Conservation (phyloP, 2,329 filamentous ascomycete genomes). For the Diplodia scrobiculata region DNA sequence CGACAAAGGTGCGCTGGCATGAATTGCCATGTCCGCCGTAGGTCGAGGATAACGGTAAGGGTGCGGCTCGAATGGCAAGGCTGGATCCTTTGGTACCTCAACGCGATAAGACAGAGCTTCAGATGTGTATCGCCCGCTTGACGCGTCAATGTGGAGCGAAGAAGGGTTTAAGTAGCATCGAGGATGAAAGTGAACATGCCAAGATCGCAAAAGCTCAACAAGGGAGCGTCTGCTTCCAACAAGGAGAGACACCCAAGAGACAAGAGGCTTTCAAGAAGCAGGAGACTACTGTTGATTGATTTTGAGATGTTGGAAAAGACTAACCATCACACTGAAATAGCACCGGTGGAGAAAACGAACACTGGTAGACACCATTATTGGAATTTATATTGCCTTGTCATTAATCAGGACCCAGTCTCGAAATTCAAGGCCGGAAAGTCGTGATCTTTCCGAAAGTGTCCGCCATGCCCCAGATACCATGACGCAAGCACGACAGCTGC, state of each 20-base stretch:
- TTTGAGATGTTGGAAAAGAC: no score
- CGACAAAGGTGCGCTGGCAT: no score
- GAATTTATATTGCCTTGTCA: not conserved
- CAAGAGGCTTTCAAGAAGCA: no score
- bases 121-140: not conserved
- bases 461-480: slow-evolving; percentile 59
- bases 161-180: not conserved
- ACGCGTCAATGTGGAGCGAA: not conserved
- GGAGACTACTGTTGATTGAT: no score
- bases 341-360: no score
- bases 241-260: not conserved
- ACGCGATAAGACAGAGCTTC: not conserved
- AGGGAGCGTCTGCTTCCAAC: not conserved
- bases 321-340: no score
- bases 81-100: not conserved
- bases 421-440: slow-evolving; percentile 30
- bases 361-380: no score
- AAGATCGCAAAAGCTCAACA: not conserved
- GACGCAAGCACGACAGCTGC: slow-evolving; percentile 55
- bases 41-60: no score
- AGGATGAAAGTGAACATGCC: not conserved
- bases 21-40: no score
- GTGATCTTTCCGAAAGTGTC: slow-evolving; percentile 60
- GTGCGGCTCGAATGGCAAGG: not conserved
- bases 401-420: not conserved